Conservation (phyloP, 257 asterid genomes). For the Solanum dulcamara region DNA sequence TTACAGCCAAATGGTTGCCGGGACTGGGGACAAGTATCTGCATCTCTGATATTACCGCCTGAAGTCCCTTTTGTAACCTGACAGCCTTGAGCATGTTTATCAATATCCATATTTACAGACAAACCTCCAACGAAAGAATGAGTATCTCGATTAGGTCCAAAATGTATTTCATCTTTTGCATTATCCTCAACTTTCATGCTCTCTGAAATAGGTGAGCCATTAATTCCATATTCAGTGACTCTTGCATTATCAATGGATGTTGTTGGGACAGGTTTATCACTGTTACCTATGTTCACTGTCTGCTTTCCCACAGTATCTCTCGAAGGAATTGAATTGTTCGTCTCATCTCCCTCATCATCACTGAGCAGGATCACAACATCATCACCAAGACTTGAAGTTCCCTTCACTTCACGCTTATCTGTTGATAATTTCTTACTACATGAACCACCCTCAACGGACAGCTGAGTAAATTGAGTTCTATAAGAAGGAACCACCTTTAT, state of each 20-base stretch:
- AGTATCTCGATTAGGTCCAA: slow-evolving; percentile 9
- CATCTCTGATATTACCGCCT: slow-evolving; percentile 17
- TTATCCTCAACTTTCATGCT: slow-evolving; percentile 33
- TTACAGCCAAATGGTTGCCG: slow-evolving; percentile 25
- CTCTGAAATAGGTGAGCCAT: slow-evolving; percentile 20
- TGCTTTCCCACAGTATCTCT: slow-evolving; percentile 18
- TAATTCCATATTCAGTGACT: slow-evolving; percentile 9
- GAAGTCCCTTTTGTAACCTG: slow-evolving; percentile 18
- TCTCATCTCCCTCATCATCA: slow-evolving; percentile 59
- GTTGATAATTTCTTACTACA: slow-evolving; percentile 8
- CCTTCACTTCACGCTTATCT: slow-evolving; percentile 25
- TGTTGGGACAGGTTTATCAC: slow-evolving; percentile 13
- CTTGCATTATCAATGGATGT: slow-evolving; percentile 7
- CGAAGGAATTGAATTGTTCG: slow-evolving; percentile 17
- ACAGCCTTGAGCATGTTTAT: slow-evolving; percentile 1
- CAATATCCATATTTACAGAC: slow-evolving; percentile 11
- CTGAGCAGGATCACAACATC: slow-evolving; percentile 46
- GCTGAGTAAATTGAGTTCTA: slow-evolving; percentile 10
- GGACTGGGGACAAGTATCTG: slow-evolving; percentile 10
- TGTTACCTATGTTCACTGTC: slow-evolving; percentile 9
- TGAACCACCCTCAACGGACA: slow-evolving; percentile 12
- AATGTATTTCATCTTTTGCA: slow-evolving; percentile 17
- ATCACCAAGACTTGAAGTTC: slow-evolving; percentile 16
- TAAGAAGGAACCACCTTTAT: slow-evolving; percentile 14
- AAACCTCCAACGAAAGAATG: neutral